These are phyloP conservation scores for Cyberlindnera veronae DNA, from an alignment of 805 yeast species.

Conservation along the genomic window DNA sequence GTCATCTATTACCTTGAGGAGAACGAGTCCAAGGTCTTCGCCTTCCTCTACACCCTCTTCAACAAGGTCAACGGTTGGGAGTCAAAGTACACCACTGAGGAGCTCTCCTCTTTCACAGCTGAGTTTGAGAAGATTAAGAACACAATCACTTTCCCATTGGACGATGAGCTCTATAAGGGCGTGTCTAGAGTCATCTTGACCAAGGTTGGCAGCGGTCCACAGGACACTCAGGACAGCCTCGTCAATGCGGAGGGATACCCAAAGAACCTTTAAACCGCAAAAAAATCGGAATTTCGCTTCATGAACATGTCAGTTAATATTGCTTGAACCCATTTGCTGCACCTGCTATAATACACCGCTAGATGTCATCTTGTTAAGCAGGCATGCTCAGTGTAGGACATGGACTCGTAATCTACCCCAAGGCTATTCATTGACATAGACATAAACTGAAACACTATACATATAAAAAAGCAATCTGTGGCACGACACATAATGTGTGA, in stretches of 20 bases:
- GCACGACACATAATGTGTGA: too few species aligned
- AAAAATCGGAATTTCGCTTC: not conserved
- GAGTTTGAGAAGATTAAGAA: constrained; percentile 30
- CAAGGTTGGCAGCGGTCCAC: constrained; percentile 85
- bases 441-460: too few species aligned
- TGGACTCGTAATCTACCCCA: too few species aligned
- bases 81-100: constrained; percentile 32
- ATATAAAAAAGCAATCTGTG: too few species aligned
- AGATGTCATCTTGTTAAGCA: too few species aligned
- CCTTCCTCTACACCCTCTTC: constrained; percentile 62
- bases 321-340: too few species aligned
- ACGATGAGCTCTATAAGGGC: constrained; percentile 56
- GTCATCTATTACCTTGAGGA: constrained; percentile 83
- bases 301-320: not conserved
- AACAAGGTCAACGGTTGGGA: constrained; percentile 69
- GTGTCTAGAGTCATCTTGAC: constrained; percentile 85
- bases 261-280: constrained; percentile 8
- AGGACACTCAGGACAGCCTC: constrained; percentile 50
- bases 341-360: too few species aligned
- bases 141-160: constrained; percentile 38
- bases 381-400: too few species aligned
- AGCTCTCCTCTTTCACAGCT: constrained; percentile 22
- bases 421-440: too few species aligned
- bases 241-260: constrained; percentile 65
- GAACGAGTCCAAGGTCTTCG: constrained; percentile 71